Conservation (phyloP, 495 filamentous ascomycete genomes). For the Tricharina praecox region DNA sequence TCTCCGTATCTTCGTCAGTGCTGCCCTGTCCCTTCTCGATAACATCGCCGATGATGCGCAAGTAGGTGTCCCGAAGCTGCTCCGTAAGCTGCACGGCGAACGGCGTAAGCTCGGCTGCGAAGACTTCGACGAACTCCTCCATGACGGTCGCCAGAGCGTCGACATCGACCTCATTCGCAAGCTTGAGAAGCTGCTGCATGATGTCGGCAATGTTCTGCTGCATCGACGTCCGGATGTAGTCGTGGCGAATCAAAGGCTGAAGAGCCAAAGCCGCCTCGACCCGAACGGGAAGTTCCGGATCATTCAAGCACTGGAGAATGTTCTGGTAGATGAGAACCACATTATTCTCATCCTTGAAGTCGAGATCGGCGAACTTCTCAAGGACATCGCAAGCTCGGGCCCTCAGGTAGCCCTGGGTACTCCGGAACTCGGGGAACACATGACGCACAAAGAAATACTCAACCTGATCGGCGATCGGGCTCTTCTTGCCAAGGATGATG, state of each 20-base stretch:
- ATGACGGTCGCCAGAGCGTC: conserved; percentile 34
- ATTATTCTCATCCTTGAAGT: conserved; percentile 90
- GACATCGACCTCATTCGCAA: conserved; percentile 52
- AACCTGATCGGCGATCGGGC: conserved; percentile 92
- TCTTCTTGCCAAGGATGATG: conserved; percentile 93
- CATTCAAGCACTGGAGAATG: conserved; percentile 92
- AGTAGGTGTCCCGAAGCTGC: conserved; percentile 88
- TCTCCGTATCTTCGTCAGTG: conserved; percentile 62
- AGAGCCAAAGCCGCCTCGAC: conserved; percentile 89
- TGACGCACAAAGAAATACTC: conserved; percentile 97
- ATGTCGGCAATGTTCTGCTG: conserved; percentile 97
- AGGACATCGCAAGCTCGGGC: conserved; percentile 91
- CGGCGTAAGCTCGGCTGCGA: conserved; percentile 83
- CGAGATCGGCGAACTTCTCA: conserved; percentile 90
- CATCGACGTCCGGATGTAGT: conserved; percentile 84
- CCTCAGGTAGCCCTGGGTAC: conserved; percentile 78
- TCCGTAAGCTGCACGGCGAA: conserved; percentile 97
- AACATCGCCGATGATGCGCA: conserved; percentile 82
- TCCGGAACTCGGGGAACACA: conserved; percentile 95
- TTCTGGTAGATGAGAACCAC: conserved; percentile 89
- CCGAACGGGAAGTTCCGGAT: conserved; percentile 73
- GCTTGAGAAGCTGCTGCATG: conserved; percentile 93
- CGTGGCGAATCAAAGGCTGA: conserved; percentile 88
- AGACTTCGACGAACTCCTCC: conserved; percentile 99
- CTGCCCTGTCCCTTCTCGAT: conserved; percentile 63